Conservation (phyloP, 1,139 yeast species). For the Yamadazyma friedrichii region DNA sequence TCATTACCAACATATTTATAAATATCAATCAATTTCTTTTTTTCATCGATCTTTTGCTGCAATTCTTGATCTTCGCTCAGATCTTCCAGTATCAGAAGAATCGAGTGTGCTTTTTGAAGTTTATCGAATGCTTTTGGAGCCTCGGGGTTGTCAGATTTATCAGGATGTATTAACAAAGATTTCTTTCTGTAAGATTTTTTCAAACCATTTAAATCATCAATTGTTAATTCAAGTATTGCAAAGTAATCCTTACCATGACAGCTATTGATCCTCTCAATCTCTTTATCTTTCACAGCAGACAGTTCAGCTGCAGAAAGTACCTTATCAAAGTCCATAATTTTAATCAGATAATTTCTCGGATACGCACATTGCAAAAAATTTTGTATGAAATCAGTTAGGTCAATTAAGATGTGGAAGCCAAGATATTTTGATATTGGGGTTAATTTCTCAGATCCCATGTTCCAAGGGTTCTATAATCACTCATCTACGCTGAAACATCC, state of each 20-base stretch:
- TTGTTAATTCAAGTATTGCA: constrained; percentile 29
- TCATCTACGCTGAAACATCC: constrained; percentile 55
- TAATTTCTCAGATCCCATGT: constrained; percentile 88
- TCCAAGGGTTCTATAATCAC: constrained; percentile 75
- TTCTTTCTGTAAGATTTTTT: constrained; percentile 54
- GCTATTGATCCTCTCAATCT: constrained; percentile 52
- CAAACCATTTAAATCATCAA: constrained; percentile 23
- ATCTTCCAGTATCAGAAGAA: constrained; percentile 19
- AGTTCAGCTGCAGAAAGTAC: constrained; percentile 35
- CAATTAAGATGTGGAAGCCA: constrained; percentile 34
- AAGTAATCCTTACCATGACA: constrained; percentile 54
- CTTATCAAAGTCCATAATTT: constrained; percentile 31
- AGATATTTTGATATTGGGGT: constrained; percentile 61
- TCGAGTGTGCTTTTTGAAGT: constrained; percentile 37
- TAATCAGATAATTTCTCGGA: neutral
- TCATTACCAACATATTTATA: constrained; percentile 33
- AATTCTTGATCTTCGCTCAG: constrained; percentile 14
- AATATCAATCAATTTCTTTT: constrained; percentile 32
- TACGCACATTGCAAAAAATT: constrained; percentile 3
- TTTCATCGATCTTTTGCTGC: constrained; percentile 30
- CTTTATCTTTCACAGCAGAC: constrained; percentile 46
- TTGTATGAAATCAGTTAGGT: constrained; percentile 1
- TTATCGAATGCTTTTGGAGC: constrained; percentile 67
- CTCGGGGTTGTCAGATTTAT: constrained; percentile 51
- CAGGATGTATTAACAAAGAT: constrained; percentile 69